Evolutionary conservation across 192 early-diverging fungal genomes (phyloP).

Genomic region (Backusella mclennaniae): DNA sequence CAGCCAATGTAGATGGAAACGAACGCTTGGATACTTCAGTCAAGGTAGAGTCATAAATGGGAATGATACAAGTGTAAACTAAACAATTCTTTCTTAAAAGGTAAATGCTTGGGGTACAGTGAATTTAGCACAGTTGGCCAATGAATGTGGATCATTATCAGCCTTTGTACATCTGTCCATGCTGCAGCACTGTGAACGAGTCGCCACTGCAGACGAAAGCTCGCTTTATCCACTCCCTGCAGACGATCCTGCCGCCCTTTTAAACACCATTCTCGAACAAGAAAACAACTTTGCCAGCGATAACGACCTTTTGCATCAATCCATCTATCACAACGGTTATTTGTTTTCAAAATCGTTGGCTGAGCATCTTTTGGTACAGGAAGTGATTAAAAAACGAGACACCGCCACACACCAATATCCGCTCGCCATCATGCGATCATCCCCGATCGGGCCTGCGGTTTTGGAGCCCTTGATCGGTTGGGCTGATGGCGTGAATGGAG

Average conservation of each 20-base stretch:
- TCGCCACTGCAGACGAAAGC: not conserved
- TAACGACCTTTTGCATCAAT: not conserved
- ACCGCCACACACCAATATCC: slow-evolving; percentile 23
- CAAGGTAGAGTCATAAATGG: slow-evolving; percentile 31
- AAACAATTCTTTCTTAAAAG: not conserved
- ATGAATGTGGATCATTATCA: slow-evolving; percentile 27
- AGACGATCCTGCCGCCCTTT: slow-evolving; percentile 12
- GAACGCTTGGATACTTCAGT: slow-evolving; percentile 45
- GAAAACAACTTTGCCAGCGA: not conserved
- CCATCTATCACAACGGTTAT: slow-evolving; percentile 42
- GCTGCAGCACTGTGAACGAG: slow-evolving; percentile 1
- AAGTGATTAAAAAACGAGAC: slow-evolving; percentile 26
- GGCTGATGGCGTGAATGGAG: slow-evolving; percentile 39
- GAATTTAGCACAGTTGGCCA: slow-evolving; percentile 27
- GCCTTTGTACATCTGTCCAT: slow-evolving; percentile 33
- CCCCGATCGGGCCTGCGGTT: slow-evolving; percentile 28
- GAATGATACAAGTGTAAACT: too few relatives aligned
- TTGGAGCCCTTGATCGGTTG: slow-evolving; percentile 35
- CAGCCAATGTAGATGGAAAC: slow-evolving; percentile 44
- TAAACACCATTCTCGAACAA: slow-evolving; percentile 1
- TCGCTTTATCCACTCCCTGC: slow-evolving; percentile 10
- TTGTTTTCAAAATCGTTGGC: slow-evolving; percentile 47
- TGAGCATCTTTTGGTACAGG: slow-evolving; percentile 41
- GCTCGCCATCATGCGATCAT: slow-evolving; percentile 29
- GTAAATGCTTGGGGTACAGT: slow-evolving; percentile 32